Conservation (phyloP, 78 protist species). For the Guillardia theta region DNA sequence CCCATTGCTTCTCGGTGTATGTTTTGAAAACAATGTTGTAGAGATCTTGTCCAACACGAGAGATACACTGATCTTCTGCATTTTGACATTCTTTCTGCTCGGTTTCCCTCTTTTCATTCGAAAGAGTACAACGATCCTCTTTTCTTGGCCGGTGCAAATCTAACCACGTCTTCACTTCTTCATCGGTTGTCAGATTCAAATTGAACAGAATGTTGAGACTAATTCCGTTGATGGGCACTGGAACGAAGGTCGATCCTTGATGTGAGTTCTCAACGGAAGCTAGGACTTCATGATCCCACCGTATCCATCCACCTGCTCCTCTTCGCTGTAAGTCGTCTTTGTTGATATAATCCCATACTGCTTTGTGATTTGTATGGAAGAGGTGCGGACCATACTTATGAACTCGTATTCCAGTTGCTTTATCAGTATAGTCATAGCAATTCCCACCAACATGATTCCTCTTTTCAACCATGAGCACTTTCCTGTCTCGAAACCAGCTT, state of each 20-base stretch:
- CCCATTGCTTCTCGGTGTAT: constrained; percentile 29
- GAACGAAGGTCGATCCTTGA: too few relatives aligned
- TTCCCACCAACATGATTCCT: neutral
- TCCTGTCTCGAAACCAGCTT: neutral
- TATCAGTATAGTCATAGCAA: neutral
- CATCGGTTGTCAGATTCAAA: neutral
- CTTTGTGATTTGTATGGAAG: neutral
- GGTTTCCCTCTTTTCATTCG: neutral
- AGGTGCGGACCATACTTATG: neutral
- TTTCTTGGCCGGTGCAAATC: neutral
- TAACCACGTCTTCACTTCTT: neutral
- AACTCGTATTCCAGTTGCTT: neutral
- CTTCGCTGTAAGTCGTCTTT: neutral
- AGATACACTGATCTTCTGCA: neutral
- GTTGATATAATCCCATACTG: neutral
- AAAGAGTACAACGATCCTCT: neutral
- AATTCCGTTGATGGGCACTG: neutral
- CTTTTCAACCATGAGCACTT: neutral
- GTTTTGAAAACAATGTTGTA: neutral
- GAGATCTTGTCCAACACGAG: neutral
- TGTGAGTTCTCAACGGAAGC: neutral
- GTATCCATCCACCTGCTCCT: neutral
- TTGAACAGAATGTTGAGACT: neutral
- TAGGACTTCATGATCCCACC: neutral
- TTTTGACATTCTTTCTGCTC: too few relatives aligned